Evolutionary conservation across 2,329 filamentous ascomycete genomes (phyloP), one percentile per base, ranked within the genome.

Genomic region (Aspergillus bombycis): DNA sequence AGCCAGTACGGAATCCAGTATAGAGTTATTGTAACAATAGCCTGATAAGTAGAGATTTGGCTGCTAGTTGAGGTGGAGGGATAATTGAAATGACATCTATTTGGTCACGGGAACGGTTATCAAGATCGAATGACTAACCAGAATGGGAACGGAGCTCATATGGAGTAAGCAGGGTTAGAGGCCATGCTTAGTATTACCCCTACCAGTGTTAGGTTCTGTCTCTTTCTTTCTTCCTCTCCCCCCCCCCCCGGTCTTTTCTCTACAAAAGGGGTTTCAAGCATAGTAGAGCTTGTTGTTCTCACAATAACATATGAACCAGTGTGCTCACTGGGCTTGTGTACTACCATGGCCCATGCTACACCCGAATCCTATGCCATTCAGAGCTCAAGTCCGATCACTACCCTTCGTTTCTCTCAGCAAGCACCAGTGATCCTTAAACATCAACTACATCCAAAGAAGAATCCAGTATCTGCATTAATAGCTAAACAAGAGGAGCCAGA

Each of bases 401-500:
- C 77, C 34, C 77, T 82, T 41, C 76, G 70, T 48, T 73, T 81
- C 36, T 78, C 81, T 30, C 80, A 81, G 64, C 75, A 78, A 70
- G 78, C 80, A 52, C 74, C 79, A 21, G 58, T 72, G n/a, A 74
- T 83, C 30, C 73, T 82, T 38, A 68, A 65, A 48, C 58, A 64
- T 79, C 67, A 85, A 78, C 71, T 84, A 84, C 52, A 82, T 85
- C 8, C 85, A 83, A 66, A 70, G 65, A 43, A 9, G 9, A 36
- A 36, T 26, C 34, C 81, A 79, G 32, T 86, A 81, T 77, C 85
- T 82, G 56, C 78, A 9, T 75, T 85, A 58, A 78, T 86, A 69
- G 75, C 80, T 63, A 79, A 80, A 46, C 75, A 78, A 34, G 94
- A 97, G 76, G 89, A 89, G 0, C 84, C 91, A 60, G 93, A 96